A percentile compares a stretch with the other conserved stretches of the same genome.
Evolutionary conservation across 2,329 filamentous ascomycete genomes (phyloP).

Genomic region (Ophiostoma himal-ulmi): DNA sequence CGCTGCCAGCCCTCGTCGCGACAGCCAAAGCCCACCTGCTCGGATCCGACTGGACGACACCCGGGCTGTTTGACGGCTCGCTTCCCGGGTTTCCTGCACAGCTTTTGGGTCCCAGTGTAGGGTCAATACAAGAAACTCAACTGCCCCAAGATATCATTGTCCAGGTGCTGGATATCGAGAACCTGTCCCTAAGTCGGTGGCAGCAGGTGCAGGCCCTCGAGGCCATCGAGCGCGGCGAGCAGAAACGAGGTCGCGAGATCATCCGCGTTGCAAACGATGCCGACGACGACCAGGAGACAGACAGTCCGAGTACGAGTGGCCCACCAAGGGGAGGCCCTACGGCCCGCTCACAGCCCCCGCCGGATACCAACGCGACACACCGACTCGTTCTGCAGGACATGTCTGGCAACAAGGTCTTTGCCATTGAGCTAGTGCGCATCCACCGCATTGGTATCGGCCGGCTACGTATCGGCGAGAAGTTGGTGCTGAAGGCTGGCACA

Average conservation of each 20-base stretch:
- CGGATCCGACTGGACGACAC: constrained; percentile 65
- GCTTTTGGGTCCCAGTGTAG: constrained; percentile 23
- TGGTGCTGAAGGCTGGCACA: constrained; percentile 61
- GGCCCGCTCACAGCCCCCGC: not conserved
- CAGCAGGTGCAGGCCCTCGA: constrained; percentile 81
- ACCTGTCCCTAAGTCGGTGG: constrained; percentile 74
- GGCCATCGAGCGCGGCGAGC: constrained; percentile 65
- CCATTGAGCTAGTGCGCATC: constrained; percentile 63
- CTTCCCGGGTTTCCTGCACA: constrained; percentile 46
- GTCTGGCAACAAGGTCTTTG: constrained; percentile 62
- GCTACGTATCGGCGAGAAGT: constrained; percentile 70
- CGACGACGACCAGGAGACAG: constrained; percentile 34
- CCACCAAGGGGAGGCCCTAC: constrained; percentile 19
- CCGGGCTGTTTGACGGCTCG: constrained; percentile 43
- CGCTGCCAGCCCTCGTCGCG: constrained; percentile 65
- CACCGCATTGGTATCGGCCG: constrained; percentile 60
- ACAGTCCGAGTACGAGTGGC: not conserved
- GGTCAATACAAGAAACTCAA: constrained; percentile 47
- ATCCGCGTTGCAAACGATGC: constrained; percentile 54
- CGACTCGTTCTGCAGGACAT: constrained; percentile 78
- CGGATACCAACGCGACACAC: constrained; percentile 56
- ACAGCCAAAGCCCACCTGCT: constrained; percentile 78
- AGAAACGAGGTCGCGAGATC: constrained; percentile 70
- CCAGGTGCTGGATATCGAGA: constrained; percentile 81
- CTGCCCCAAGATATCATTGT: constrained; percentile 62